Conservation (phyloP, 768 basidiomycete genomes). For the Mycena haematopus region DNA sequence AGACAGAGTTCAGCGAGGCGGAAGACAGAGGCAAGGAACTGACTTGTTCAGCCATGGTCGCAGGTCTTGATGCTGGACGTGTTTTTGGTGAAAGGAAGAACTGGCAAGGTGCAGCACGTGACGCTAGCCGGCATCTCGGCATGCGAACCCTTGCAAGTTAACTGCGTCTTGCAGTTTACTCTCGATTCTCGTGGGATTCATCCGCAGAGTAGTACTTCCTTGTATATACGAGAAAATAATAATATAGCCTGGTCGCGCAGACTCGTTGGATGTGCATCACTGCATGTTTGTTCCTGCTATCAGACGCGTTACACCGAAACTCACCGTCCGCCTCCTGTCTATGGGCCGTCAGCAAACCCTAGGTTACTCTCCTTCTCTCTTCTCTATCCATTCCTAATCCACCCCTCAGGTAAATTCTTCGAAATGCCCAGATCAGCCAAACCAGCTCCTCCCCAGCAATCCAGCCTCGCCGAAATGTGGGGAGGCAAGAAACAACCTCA, state of each 20-base stretch:
- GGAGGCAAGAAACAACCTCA: slow-evolving; percentile 49
- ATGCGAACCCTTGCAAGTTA: no score
- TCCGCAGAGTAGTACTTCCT: no score
- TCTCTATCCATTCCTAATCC: neutral
- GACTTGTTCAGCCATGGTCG: slow-evolving; percentile 32
- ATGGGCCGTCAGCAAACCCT: slow-evolving; percentile 83
- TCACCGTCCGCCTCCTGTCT: slow-evolving; percentile 19
- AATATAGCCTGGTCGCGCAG: no score
- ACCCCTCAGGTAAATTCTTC: slow-evolving; percentile 70
- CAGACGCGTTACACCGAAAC: slow-evolving; percentile 39
- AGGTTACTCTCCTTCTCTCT: slow-evolving; percentile 42
- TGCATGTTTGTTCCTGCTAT: slow-evolving; percentile 46
- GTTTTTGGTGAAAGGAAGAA: neutral
- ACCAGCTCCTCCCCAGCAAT: slow-evolving; percentile 73
- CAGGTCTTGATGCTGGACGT: slow-evolving; percentile 17
- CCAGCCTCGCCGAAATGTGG: slow-evolving; percentile 83
- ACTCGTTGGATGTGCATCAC: no score
- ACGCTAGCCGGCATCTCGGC: no score
- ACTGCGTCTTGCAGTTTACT: slow-evolving; percentile 50
- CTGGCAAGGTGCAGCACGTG: neutral
- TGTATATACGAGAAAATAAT: no score
- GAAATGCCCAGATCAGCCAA: slow-evolving; percentile 74
- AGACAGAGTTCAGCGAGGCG: slow-evolving; percentile 13
- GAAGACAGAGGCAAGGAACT: slow-evolving; percentile 29
- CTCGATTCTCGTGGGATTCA: no score